Conservation (phyloP, 2,329 filamentous ascomycete genomes). For the Aspergillus candidus region DNA sequence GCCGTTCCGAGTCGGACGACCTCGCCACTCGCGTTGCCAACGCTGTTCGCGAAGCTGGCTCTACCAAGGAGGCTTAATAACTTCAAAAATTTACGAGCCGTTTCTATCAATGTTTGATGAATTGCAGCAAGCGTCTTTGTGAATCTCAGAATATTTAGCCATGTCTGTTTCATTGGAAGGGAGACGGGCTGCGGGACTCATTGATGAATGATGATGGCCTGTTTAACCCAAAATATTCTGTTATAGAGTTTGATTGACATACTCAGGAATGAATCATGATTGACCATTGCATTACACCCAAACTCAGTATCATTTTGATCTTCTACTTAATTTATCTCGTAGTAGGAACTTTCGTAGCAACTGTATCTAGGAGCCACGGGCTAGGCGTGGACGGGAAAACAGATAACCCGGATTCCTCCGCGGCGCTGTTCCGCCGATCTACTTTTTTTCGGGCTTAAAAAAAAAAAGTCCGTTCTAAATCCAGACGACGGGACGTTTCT, state of each 20-base stretch:
- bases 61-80: conserved; percentile 17
- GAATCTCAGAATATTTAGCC: not conserved
- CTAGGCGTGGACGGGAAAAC: conserved; percentile 28
- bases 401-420: conserved; percentile 31
- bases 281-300: not conserved
- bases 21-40: conserved; percentile 75
- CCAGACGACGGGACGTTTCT: conserved; percentile 8
- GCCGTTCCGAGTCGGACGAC: conserved; percentile 82
- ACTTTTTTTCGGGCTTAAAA: conserved; percentile 31
- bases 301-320: not conserved
- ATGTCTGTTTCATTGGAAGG: not conserved
- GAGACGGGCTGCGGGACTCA: not conserved
- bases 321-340: not conserved
- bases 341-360: not conserved
- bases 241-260: conserved; percentile 10
- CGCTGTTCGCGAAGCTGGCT: conserved; percentile 58
- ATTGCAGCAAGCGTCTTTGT: not conserved
- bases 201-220: not conserved
- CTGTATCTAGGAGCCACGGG: not conserved
- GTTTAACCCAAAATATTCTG: conserved; percentile 5
- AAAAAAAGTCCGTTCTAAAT: conserved; percentile 24
- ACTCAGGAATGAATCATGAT: conserved; percentile 15
- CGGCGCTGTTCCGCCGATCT: conserved; percentile 21
- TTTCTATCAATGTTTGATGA: not conserved
- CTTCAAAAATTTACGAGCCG: not conserved